Evolutionary conservation across 495 filamentous ascomycete genomes (phyloP), one percentile per base, ranked within the genome.

Genomic region (Antarctomyces pellizariae): DNA sequence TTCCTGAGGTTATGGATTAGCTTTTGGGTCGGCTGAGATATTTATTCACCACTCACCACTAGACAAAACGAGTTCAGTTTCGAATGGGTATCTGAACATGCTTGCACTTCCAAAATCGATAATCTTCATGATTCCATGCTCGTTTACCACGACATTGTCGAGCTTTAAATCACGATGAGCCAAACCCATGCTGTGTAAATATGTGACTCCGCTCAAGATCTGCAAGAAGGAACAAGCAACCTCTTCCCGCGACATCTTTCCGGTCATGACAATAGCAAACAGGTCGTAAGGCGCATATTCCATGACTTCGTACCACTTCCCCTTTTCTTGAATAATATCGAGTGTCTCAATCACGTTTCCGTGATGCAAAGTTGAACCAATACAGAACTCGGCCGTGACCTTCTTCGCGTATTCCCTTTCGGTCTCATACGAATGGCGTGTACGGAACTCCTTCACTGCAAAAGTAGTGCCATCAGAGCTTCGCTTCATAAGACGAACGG

Each of bases 21-120:
- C 7, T n/a, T 24, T 26, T 23, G 17, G 31, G 30, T 31, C 36
- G 39, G 36, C 23, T 24, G 7, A 15, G 25, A 22, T 24, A 13
- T n/a, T 17, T 5, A 18, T 15, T 10, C 3, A 13, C 25, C 14
- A 59, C 73, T 53, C 56, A 90, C 86, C 86, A 44, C 66, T 71
- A 22, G 86, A 82, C 19, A 66, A 57, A 12, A 92, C 82, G 26
- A 84, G 71, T 36, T 82, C 77, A 28, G 71, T 79, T 51, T 99
- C 86, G 45, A 99, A 99, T 2, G 86, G 86, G 57, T 99, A 99
- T 34, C 72, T 65, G 54, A 84, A 99, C 24, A 99, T 83, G 31
- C 80, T 82, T 3, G 86, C 82, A 51, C 86, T 95, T 29, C 86
- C 86, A 53, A 99, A 99, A 47, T 99, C 86, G 35, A 99, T 99